These are phyloP conservation scores for Nothophytophthora sp. DNA, from an alignment of 352 stramenopile genomes.

Conservation along the genomic window DNA sequence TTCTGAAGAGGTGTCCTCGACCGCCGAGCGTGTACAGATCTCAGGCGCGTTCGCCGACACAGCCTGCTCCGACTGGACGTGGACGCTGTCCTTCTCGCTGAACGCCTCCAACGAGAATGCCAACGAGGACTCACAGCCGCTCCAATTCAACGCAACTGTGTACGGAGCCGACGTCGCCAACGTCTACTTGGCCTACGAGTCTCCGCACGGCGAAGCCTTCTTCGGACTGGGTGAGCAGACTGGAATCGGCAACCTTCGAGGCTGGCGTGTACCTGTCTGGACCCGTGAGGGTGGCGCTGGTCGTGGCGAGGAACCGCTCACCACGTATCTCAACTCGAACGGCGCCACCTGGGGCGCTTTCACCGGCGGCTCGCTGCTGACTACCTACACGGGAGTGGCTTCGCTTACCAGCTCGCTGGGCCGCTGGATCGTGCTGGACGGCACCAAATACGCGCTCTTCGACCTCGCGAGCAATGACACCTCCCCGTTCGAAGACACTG, in stretches of 20 bases:
- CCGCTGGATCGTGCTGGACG: slow-evolving; percentile 21
- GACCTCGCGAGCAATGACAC: slow-evolving; percentile 22
- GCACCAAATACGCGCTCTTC: slow-evolving; percentile 25
- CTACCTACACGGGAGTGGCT: slow-evolving; percentile 22
- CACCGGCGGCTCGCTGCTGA: slow-evolving; percentile 20
- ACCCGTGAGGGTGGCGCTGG: slow-evolving; percentile 22
- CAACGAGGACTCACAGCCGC: slow-evolving; percentile 12
- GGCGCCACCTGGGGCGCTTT: slow-evolving; percentile 20
- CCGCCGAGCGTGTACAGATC: neutral
- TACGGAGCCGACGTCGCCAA: slow-evolving; percentile 17
- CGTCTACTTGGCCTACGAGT: slow-evolving; percentile 26
- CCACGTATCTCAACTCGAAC: slow-evolving; percentile 27
- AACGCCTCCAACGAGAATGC: neutral
- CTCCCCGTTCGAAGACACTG: slow-evolving; percentile 25
- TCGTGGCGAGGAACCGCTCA: slow-evolving; percentile 23
- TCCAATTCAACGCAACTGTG: slow-evolving; percentile 24
- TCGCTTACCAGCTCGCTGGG: slow-evolving; percentile 19
- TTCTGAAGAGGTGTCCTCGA: slow-evolving; percentile 1
- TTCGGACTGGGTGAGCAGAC: slow-evolving; percentile 24
- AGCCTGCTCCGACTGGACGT: neutral
- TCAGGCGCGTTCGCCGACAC: neutral
- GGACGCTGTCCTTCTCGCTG: slow-evolving; percentile 1
- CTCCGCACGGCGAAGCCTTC: slow-evolving; percentile 21
- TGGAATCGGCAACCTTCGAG: slow-evolving; percentile 24
- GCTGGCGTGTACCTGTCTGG: slow-evolving; percentile 25